These are phyloP conservation scores for Periconia digitata DNA, from an alignment of 2,329 filamentous ascomycete genomes.

Conservation along the genomic window DNA sequence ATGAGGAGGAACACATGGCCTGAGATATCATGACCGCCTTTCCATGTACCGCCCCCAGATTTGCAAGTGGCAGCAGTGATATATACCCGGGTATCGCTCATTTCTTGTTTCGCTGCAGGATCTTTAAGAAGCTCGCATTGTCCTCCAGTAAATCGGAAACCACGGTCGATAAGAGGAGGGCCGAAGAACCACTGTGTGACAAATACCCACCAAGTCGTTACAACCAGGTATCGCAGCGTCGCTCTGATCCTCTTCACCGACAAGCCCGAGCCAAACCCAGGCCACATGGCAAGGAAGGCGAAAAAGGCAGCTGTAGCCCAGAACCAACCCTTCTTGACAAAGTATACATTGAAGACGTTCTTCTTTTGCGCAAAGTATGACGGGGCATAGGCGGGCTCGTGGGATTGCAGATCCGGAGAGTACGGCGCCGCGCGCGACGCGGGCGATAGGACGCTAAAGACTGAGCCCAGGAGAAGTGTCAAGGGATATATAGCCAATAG, in stretches of 20 bases:
- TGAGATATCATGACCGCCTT: conserved; percentile 93
- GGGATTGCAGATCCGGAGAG: conserved; percentile 63
- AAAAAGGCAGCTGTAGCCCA: conserved; percentile 81
- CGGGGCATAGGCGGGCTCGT: conserved; percentile 61
- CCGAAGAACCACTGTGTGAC: conserved; percentile 98
- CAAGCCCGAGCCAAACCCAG: conserved; percentile 52
- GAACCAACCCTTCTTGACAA: conserved; percentile 93
- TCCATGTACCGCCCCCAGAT: conserved; percentile 79
- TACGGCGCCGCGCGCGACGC: conserved; percentile 64
- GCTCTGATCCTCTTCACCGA: conserved; percentile 58
- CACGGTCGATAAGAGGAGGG: conserved; percentile 82
- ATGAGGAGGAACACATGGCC: conserved; percentile 94
- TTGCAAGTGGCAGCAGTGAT: conserved; percentile 81
- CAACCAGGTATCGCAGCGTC: conserved; percentile 65
- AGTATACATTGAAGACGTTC: conserved; percentile 89
- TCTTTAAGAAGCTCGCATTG: conserved; percentile 67
- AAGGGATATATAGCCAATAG: conserved; percentile 72
- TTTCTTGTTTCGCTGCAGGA: conserved; percentile 51
- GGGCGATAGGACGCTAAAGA: conserved; percentile 79
- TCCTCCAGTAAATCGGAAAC: conserved; percentile 86
- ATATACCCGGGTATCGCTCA: conserved; percentile 51
- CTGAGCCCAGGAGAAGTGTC: conserved; percentile 76
- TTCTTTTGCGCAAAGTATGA: conserved; percentile 92
- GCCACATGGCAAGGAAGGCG: conserved; percentile 69
- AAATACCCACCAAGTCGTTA: conserved; percentile 79